Evolutionary conservation across 2,329 filamentous ascomycete species (phyloP), one percentile per base, ranked within the genome.

Genomic region (Apiospora phragmitis): DNA sequence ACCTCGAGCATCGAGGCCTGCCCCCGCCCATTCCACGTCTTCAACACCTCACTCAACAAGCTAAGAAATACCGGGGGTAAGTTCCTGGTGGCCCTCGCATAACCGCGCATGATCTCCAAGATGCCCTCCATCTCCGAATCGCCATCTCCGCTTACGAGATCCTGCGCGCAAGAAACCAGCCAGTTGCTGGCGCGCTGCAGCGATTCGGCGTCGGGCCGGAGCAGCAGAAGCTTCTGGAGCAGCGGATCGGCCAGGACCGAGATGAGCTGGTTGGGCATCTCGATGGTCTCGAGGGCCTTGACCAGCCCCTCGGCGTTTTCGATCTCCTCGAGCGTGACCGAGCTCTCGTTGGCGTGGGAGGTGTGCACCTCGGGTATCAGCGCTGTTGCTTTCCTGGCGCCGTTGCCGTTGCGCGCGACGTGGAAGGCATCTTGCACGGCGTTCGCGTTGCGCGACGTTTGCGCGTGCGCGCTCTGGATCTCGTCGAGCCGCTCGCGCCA

Each of bases 221-320:
- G 82, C n/a, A 93, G 82, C 43, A 94, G 82, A 32, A 95, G 84
- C 77, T 95, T 96, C 78, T 95, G 93, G 1, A 95, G 86, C 41
- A 97, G 83, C 3, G 92, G 92, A 76, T 97, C 93, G 1, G 88
- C 89, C 18, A 97, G 83, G 4, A 93, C 90, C 6, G 94, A 93
- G 51, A 94, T 90, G 1, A 97, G 85, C 80, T 97, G 94, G 73
- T 93, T 94, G 0, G 94, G 94, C 51, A 94, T 83, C 79, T 96
- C 93, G 35, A 97, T 90, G 74, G 87, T 92, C 75, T 97, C 93
- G 11, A 97, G 81, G 70, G 89, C 92, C 62, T 88, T 87, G 7
- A 94, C 91, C 71, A 97, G 91, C 67, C 89, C 86, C 32, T 89
- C 84, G 16, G 90, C 90, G 72, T 86, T 91, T 75, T 94, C 92